Evolutionary conservation across 2,329 filamentous ascomycete species (phyloP).

Genomic region (Arthrobotrys pseudoclavata): DNA sequence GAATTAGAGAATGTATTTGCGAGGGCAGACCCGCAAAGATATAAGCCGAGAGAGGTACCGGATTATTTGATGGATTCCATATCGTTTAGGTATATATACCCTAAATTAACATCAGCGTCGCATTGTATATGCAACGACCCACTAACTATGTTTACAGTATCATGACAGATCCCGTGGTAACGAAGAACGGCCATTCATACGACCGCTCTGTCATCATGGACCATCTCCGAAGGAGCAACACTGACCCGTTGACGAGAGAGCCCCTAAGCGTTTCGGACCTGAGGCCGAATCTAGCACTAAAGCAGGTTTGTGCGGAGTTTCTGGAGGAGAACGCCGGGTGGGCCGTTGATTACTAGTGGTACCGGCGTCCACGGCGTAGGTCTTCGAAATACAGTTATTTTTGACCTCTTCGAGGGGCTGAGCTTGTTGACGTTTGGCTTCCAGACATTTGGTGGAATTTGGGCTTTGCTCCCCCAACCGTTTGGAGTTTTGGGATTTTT

Average conservation of each 20-base stretch:
- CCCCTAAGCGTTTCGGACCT: conserved; percentile 78
- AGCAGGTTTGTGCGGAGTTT: conserved; percentile 86
- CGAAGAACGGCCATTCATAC: conserved; percentile 89
- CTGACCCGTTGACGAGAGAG: conserved; percentile 87
- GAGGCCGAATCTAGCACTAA: conserved; percentile 83
- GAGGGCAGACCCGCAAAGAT: conserved; percentile 67
- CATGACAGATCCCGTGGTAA: conserved; percentile 79
- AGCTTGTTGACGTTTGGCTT: conserved; percentile 1
- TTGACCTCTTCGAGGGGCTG: not conserved
- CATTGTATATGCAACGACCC: not conserved
- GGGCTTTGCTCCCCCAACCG: not conserved
- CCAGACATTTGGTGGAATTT: not conserved
- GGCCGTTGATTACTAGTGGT: conserved; percentile 84
- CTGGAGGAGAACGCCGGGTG: conserved; percentile 83
- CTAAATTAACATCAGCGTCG: no score
- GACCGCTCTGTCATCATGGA: conserved; percentile 88
- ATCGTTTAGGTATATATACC: conserved; percentile 70
- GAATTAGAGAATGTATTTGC: conserved; percentile 71
- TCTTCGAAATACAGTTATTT: not conserved
- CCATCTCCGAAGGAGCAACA: conserved; percentile 80
- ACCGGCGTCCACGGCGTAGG: not conserved
- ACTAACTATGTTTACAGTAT: conserved; percentile 66
- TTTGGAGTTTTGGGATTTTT: conserved; percentile 1
- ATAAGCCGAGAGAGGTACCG: conserved; percentile 74
- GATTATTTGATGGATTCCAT: conserved; percentile 84